These are phyloP conservation scores for Exserohilum turcica DNA, from an alignment of 2,329 filamentous ascomycete genomes.

Conservation along the genomic window DNA sequence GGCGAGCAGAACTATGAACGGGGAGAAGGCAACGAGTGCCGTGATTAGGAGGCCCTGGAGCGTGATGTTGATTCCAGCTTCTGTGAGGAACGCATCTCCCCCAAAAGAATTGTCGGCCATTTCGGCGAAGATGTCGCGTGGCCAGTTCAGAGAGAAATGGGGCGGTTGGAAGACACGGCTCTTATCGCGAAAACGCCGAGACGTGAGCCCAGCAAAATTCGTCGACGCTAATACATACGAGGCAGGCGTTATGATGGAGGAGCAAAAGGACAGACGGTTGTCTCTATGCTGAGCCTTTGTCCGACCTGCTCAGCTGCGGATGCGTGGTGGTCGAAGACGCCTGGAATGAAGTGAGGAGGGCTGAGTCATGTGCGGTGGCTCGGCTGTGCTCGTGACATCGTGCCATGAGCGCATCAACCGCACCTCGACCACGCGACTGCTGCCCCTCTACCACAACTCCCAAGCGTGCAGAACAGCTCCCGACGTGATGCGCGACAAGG, in stretches of 20 bases:
- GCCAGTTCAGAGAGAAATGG: conserved; percentile 1
- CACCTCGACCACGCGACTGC: conserved; percentile 9
- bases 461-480: conserved; percentile 11
- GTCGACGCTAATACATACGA: conserved; percentile 16
- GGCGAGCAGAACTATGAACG: conserved; percentile 28
- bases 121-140: conserved; percentile 6
- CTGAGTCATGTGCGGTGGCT: conserved; percentile 32
- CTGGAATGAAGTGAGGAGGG: conserved; percentile 14
- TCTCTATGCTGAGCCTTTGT: background rate
- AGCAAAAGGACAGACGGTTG: conserved; percentile 1
- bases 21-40: conserved; percentile 19
- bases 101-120: too few species aligned
- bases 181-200: conserved; percentile 24
- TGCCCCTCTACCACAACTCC: conserved; percentile 3
- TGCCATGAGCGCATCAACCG: conserved; percentile 18
- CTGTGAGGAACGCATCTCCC: conserved; percentile 22
- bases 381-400: conserved; percentile 29
- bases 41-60: conserved; percentile 26
- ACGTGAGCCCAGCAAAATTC: conserved; percentile 3
- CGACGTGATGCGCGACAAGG: conserved; percentile 22
- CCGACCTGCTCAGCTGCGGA: background rate
- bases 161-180: conserved; percentile 11
- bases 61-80: conserved; percentile 20
- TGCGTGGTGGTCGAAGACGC: background rate
- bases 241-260: conserved; percentile 12